Evolutionary conservation across 257 asterid species (phyloP), one percentile per base, ranked within the genome.

Genomic region (Gentiana macrophylla): DNA sequence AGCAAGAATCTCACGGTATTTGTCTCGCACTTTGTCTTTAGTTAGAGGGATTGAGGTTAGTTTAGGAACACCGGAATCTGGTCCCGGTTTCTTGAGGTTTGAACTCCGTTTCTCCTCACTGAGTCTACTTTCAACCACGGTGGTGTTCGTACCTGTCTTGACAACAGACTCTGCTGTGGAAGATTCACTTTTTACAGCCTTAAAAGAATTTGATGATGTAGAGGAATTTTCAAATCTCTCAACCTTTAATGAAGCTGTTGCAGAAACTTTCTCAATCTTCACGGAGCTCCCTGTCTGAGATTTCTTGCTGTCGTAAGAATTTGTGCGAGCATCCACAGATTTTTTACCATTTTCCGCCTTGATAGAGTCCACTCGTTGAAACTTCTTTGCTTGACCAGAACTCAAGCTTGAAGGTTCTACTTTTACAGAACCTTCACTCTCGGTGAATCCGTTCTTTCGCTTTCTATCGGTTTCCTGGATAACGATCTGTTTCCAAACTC

Each of bases 401-500:
- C 66, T 82, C 41, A 72, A 9, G 44, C 68, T 61, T 33, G 66
- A 41, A 32, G 60, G 5, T 52, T 65, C 60, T 11, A 49, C n/a
- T 68, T 77, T 78, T 36, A 44, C 63, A 8, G 80, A 55, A 37
- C 73, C 76, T 52, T 70, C 81, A 62, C 69, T 63, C 46, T 61
- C 74, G 3, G 54, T 55, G 32, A 57, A 49, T 62, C 77, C 89
- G 8, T 76, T 74, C 56, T 70, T 74, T 76, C 69, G 84, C 72
- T 70, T 81, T 62, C 70, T 79, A 55, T 45, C 61, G 45, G 94
- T 83, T 67, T 92, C 98, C 72, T 82, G 74, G 37, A 84, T 79
- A 32, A 91, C 75, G 53, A 91, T 78, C 43, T 56, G 50, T 78
- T 87, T 91, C 98, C 98, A 91, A 37, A 81, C 78, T 38, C 77